These are phyloP conservation scores for Aspergillus jensenii DNA, from an alignment of 2,329 filamentous ascomycete genomes.

Conservation along the genomic window DNA sequence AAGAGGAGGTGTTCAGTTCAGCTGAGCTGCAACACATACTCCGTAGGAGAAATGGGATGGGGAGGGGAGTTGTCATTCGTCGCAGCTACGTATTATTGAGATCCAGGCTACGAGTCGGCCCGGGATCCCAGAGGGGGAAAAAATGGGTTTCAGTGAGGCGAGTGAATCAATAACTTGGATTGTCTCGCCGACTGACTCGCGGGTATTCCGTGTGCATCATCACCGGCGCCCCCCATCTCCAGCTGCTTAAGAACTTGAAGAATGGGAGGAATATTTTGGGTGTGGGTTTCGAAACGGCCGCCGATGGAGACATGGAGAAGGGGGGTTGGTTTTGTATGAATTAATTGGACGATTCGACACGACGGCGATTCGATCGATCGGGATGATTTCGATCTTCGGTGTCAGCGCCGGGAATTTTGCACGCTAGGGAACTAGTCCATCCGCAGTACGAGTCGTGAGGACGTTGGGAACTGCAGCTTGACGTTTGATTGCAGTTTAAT, in stretches of 20 bases:
- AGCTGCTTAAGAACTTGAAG: neutral
- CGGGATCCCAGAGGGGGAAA: too few species aligned
- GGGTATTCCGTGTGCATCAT: neutral
- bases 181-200: too few species aligned
- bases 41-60: too few species aligned
- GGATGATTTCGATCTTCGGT: conserved; percentile 7
- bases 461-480: neutral
- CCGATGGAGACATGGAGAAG: neutral
- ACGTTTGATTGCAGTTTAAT: neutral
- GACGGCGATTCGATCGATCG: neutral
- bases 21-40: too few species aligned
- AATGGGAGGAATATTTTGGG: neutral
- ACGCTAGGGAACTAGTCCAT: neutral
- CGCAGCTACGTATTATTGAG: too few species aligned
- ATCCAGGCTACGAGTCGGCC: too few species aligned
- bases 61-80: too few species aligned
- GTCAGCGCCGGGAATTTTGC: neutral
- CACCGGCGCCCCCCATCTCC: neutral
- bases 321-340: neutral
- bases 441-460: neutral
- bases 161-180: too few species aligned
- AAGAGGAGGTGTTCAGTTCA: too few species aligned
- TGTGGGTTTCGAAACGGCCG: neutral
- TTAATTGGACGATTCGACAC: neutral
- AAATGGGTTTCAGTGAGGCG: too few species aligned